A percentile compares a stretch with the other conserved stretches of the same genome.
Conservation (phyloP, 2,329 filamentous ascomycete species). For the Trichoderma endophyticum region DNA sequence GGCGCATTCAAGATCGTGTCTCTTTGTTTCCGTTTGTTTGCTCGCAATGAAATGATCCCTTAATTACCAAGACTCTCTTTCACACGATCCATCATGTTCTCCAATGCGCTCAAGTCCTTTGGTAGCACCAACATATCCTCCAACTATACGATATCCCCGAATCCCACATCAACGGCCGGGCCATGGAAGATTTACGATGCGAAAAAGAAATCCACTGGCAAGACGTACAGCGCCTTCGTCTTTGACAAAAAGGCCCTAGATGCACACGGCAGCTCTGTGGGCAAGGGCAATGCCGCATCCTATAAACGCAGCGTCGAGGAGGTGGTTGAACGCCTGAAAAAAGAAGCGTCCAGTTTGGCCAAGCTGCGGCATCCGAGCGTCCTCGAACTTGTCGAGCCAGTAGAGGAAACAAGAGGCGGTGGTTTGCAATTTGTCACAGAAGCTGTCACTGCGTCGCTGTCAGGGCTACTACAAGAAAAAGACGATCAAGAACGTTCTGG, state of each 20-base stretch:
- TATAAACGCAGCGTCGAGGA: constrained; percentile 83
- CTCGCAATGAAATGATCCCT: constrained; percentile 32
- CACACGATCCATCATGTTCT: constrained; percentile 65
- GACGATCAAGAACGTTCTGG: constrained; percentile 77
- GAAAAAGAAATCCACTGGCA: constrained; percentile 93
- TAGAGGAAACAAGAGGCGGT: constrained; percentile 88
- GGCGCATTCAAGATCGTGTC: not conserved
- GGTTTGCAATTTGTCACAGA: constrained; percentile 96
- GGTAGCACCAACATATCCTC: constrained; percentile 83
- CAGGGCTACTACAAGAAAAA: constrained; percentile 78
- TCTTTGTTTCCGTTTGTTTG: not conserved
- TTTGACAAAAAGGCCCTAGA: constrained; percentile 90
- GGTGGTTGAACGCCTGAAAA: constrained; percentile 84
- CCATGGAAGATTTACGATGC: constrained; percentile 98
- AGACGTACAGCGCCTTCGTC: constrained; percentile 85
- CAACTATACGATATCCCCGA: constrained; percentile 81
- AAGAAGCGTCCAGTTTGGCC: constrained; percentile 85
- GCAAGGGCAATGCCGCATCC: constrained; percentile 52
- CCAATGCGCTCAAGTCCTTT: constrained; percentile 89
- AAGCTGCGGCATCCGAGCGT: constrained; percentile 87
- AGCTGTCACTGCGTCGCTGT: constrained; percentile 82
- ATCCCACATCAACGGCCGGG: constrained; percentile 74
- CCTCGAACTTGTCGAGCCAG: constrained; percentile 87
- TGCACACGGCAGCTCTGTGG: constrained; percentile 41
- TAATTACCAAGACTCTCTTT: constrained; percentile 8